These are phyloP conservation scores for Odontarrhena argentea DNA, from an alignment of 345 rosid species.

Conservation along the genomic window DNA sequence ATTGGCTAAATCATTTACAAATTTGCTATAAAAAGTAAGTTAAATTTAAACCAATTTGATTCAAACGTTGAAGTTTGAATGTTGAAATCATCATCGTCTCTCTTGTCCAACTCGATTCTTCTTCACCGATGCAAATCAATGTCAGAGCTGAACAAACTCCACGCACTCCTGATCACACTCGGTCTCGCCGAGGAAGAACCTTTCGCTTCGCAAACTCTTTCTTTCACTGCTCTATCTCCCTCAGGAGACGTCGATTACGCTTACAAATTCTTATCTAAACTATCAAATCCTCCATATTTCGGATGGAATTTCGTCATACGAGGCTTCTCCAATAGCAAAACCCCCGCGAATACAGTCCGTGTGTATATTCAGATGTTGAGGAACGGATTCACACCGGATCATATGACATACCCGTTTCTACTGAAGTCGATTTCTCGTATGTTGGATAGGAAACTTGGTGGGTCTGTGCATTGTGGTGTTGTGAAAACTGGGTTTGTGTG, in stretches of 20 bases:
- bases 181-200: constrained; percentile 58
- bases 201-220: constrained; percentile 50
- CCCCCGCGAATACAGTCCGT: constrained; percentile 53
- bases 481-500: constrained; percentile 55
- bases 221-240: constrained; percentile 56
- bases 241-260: constrained; percentile 55
- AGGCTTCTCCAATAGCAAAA: constrained; percentile 61
- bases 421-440: constrained; percentile 67
- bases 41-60: neutral
- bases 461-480: constrained; percentile 49
- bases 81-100: constrained; percentile 47
- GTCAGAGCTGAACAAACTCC: constrained; percentile 55
- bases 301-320: constrained; percentile 66
- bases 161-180: constrained; percentile 53
- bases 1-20: neutral
- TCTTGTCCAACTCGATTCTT: constrained; percentile 37
- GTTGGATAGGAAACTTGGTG: constrained; percentile 46
- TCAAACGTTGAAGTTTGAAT: constrained; percentile 36
- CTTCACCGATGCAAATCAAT: constrained; percentile 61
- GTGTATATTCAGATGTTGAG: constrained; percentile 61
- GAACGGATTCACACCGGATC: constrained; percentile 53
- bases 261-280: constrained; percentile 44
- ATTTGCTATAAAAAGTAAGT: neutral
- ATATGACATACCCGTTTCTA: constrained; percentile 77
- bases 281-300: constrained; percentile 49